Base-by-base conservation (phyloP, 2,329 filamentous ascomycete genomes). In the Cordyceps farinosa region DNA sequence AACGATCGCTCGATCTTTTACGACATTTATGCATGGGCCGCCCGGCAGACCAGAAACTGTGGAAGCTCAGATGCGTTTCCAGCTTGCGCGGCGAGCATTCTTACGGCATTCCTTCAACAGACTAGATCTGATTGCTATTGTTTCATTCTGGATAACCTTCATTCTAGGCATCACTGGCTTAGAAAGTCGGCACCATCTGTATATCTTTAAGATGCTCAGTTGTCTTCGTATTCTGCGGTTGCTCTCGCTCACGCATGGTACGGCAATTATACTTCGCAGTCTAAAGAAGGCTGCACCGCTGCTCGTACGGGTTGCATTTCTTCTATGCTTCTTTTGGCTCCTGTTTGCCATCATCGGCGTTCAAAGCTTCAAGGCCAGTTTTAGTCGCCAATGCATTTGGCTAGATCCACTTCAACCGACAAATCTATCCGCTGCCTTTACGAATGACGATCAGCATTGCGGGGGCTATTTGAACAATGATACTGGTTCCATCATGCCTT, bases 281-380 rank as follows among this genome's bases (percentile, higher is more conserved):
- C 76, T 99, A 65, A 99, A 99, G 74, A 96, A 97, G 73, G 93
- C 95, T 1, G 92, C 94, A 0, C 95, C 96, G 2, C 81, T 97
- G 42, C 85, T 99, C 30, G 86, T 97, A 32, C 92, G 97, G 66
- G 93, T 99, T 38, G 93, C 91, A 1, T 97, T 99, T 72, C 81
- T 99, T 29, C 92, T 99, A 68, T 85, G 90, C 15, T 99, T 99
- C 77, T 99, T 99, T 77, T 99, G 95, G 95, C 84, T 99, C 48
- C 79, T 98, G 11, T 99, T 99, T 77, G 95, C 92, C 44, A 97
- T 99, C 66, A 88, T 99, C 64, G 96, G 95, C 6, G 90, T 99
- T 29, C 96, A 99, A 74, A 97, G 91, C 76, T 99, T 99, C 79
- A 94, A 94, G 76, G 88, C 90, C 9, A 94, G 90, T 74, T 76